Base-by-base conservation (phyloP, 305 asterid species). In the Solanum chacoense region DNA sequence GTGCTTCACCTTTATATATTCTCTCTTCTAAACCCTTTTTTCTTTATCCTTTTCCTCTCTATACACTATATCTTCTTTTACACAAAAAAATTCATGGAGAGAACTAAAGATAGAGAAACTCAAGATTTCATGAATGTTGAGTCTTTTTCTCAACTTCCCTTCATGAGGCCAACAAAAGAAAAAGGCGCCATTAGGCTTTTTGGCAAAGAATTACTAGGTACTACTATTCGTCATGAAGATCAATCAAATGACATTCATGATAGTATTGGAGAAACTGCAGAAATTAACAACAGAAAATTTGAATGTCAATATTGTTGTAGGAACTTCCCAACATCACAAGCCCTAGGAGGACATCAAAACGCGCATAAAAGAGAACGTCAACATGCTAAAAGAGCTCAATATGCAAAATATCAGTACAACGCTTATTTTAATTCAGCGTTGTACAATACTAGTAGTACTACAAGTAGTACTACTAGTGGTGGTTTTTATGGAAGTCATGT, bases 111-210 rank as follows among this genome's bases (percentile, higher is more conserved):
- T 45, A 92, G 93, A 85, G 98, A 96, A 88, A 94, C 98, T 69
- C 95, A 88, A 26, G 98, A 96, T 88, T 93, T 95, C 92, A 93
- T 94, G 98, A 96, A 92, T 86, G 98, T 95, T n/a, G 96, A 95
- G 78, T 95, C 99, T 4, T 95, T 96, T 95, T 94, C 99, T 34
- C 98, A 96, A 91, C 91, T 96, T 16, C 99, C 99, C 88, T 96
- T 96, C 72, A 94, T 95, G 92, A 96, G 98, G 26, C 94, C 96
- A 0, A 36, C 38, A 10, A 84, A 88, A 85, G 93, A 90, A 69
- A 93, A 91, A 88, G 1, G 12, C 1, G 91, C 92, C 86, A 94
- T 96, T 35, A 90, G 98, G 90, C 94, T 96, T 3, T 96, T 96
- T 28, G 98, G 99, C 3, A 94, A 96, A 84, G 98, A 13, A 10